Base-by-base conservation (phyloP, 192 early-diverging fungal species). In the Gamsiella multidivaricata region DNA sequence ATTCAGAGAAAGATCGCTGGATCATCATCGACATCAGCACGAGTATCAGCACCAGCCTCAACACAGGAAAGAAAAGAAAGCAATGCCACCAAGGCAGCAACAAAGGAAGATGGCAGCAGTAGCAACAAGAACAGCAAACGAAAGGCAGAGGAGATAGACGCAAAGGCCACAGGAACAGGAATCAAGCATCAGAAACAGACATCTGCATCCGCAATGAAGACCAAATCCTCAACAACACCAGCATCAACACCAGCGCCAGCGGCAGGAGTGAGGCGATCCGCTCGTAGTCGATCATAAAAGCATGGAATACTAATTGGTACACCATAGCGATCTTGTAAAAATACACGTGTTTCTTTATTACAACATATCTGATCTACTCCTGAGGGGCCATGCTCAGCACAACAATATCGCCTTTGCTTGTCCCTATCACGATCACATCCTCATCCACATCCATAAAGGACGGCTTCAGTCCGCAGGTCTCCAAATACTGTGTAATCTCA, bases 401-500 rank as follows among this genome's bases (percentile, higher is more conserved):
- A 8, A 78, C 65, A 23, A 78, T 69, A 32, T 78, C 74, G 25
- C 74, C 74, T 58, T 78, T 78, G 25, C 61, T 78, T 5, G 74
- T 78, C 25, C 74, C 74, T 64, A 78, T 58, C 26, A 78, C 47
- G 46, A 78, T 53, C 54, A 69, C 54, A 36, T 69, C 74, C 29
- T 69, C 74, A 12, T 78, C 74, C 14, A 78, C 74, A 17, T 78
- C 74, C 74, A 78, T 78, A 33, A 78, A 78, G 14, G 74, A 78
- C 0, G 74, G 74, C 20, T 69, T 78, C 15, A 78, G 61, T 39
- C 74, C 74, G 56, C 74, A 78, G 1, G 45, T 53, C 14, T 69
- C 54, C 1, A 78, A 49, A 37, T 78, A 78, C 14, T 68, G 26
- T 6, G 54, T 25, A 2, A 78, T 56, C 18, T 36, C 59, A 5